These are phyloP conservation scores for Citrus glauca DNA, from an alignment of 345 rosid genomes.

Conservation along the genomic window DNA sequence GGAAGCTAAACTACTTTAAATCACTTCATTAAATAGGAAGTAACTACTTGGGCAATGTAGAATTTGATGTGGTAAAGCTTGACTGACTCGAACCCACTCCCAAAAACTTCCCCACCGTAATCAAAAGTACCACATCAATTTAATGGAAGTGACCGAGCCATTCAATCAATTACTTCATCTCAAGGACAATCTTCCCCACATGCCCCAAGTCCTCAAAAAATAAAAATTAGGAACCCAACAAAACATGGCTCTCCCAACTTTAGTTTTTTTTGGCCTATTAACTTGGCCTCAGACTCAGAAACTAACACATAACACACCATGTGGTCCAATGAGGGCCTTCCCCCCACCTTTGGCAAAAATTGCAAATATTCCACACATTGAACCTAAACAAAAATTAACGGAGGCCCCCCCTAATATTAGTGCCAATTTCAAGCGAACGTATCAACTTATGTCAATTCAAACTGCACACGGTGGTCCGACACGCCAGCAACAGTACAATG, in stretches of 20 bases:
- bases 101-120: not conserved
- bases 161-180: not conserved
- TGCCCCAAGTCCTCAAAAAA: not conserved
- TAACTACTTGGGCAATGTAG: not conserved
- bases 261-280: constrained; percentile 6
- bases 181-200: constrained; percentile 1
- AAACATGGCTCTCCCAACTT: constrained; percentile 3
- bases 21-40: no score
- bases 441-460: not conserved
- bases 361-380: constrained; percentile 18
- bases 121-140: not conserved
- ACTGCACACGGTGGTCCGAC: constrained; percentile 19
- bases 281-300: constrained; percentile 1
- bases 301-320: not conserved
- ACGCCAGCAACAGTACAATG: constrained; percentile 13
- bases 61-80: not conserved
- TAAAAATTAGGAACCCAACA: not conserved
- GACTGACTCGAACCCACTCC: not conserved
- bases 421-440: constrained; percentile 11
- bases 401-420: constrained; percentile 6
- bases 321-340: constrained; percentile 19
- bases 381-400: not conserved
- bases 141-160: not conserved
- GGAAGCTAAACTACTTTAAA: no score
- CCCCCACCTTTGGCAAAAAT: not conserved